These are phyloP conservation scores for Verticillium longisporum DNA, from an alignment of 2,329 filamentous ascomycete species.

Conservation along the genomic window DNA sequence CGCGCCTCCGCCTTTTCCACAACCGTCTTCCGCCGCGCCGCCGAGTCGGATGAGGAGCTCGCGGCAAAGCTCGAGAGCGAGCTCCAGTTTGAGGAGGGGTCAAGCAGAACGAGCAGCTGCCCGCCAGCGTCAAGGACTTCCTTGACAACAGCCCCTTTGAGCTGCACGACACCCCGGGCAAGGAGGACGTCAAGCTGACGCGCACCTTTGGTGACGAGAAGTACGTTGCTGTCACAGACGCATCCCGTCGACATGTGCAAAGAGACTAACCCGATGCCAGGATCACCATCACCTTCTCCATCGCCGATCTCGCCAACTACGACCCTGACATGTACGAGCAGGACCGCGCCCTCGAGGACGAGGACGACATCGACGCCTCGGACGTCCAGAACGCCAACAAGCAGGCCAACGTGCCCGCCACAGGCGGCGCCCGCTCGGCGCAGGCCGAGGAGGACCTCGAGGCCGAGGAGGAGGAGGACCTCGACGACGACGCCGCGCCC, in stretches of 20 bases:
- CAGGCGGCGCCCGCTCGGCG: conserved; percentile 35
- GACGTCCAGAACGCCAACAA: conserved; percentile 45
- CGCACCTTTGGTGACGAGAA: conserved; percentile 83
- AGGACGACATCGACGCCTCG: conserved; percentile 36
- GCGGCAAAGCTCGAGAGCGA: conserved; percentile 80
- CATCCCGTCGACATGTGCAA: not conserved
- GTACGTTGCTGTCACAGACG: conserved; percentile 39
- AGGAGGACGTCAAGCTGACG: conserved; percentile 81
- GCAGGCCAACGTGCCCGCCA: conserved; percentile 48
- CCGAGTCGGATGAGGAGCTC: conserved; percentile 69
- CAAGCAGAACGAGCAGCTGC: conserved; percentile 63
- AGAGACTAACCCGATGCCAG: conserved; percentile 31
- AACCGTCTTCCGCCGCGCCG: conserved; percentile 30
- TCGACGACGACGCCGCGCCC: conserved; percentile 50
- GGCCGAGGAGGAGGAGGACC: conserved; percentile 41
- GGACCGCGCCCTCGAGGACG: conserved; percentile 46
- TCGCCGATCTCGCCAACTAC: conserved; percentile 70
- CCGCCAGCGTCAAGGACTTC: conserved; percentile 79
- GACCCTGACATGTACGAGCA: conserved; percentile 54
- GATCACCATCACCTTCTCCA: conserved; percentile 77
- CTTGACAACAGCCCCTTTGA: conserved; percentile 79
- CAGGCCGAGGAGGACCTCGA: conserved; percentile 48
- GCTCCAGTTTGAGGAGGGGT: conserved; percentile 75
- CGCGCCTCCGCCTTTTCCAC: conserved; percentile 43
- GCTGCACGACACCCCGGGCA: conserved; percentile 72